Evolutionary conservation across 179 eudicot genomes (phyloP).

Genomic region (Beta corolliflora): DNA sequence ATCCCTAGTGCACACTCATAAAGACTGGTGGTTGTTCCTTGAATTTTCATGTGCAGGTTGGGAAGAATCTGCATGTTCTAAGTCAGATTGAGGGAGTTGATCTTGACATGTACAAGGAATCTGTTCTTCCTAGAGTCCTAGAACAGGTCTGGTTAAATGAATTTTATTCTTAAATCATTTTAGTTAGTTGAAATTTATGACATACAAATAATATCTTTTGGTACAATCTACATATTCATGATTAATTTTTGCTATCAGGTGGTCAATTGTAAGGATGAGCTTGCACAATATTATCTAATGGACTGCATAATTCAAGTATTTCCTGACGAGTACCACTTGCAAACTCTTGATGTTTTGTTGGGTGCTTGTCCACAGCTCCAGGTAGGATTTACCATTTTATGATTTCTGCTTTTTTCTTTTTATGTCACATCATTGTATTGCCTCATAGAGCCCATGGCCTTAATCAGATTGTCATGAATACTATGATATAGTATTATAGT

Average conservation of each 20-base stretch:
- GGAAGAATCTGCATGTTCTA: constrained; percentile 92
- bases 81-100: constrained; percentile 99
- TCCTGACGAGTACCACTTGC: constrained; percentile 98
- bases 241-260: constrained; percentile 52
- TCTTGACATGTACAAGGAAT: constrained; percentile 89
- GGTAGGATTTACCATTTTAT: constrained; percentile 32
- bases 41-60: constrained; percentile 63
- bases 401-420: neutral
- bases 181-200: neutral
- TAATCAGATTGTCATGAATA: neutral
- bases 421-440: neutral
- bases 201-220: neutral
- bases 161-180: neutral
- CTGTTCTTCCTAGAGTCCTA: constrained; percentile 92
- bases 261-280: constrained; percentile 95
- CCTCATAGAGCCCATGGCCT: neutral
- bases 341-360: constrained; percentile 86
- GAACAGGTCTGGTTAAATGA: constrained; percentile 65
- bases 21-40: constrained; percentile 39
- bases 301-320: constrained; percentile 98
- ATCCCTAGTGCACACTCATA: constrained; percentile 32
- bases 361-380: constrained; percentile 95
- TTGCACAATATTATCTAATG: constrained; percentile 95
- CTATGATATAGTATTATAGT: too few species aligned
- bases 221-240: too few species aligned